Percentiles rank a stretch among this genome's conserved stretches.
Evolutionary conservation across 176 grass and related monocot species (phyloP).

Genomic region (Tillandsia fasciculata): DNA sequence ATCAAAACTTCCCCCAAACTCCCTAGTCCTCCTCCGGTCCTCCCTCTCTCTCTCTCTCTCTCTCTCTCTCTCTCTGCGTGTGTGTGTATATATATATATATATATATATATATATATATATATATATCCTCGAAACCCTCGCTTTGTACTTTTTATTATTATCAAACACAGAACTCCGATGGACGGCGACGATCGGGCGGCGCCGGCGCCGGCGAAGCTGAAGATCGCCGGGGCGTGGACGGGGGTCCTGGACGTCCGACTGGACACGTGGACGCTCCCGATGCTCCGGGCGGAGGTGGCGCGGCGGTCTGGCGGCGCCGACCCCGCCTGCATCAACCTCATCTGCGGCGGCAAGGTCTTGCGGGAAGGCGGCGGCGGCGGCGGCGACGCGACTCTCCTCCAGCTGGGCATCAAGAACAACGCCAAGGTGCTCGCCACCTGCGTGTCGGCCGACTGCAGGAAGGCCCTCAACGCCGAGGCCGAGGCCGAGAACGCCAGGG

Average conservation of each 20-base stretch:
- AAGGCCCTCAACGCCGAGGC: conserved; percentile 50
- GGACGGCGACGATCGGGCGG: conserved; percentile 12
- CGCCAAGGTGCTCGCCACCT: conserved; percentile 66
- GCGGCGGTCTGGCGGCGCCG: conserved; percentile 37
- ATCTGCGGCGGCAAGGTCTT: conserved; percentile 86
- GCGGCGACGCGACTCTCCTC: conserved; percentile 19
- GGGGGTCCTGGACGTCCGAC: conserved; percentile 50
- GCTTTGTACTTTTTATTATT: neutral
- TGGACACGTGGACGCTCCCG: conserved; percentile 62
- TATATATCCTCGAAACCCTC: neutral
- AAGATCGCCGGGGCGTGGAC: conserved; percentile 68
- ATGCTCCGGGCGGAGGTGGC: conserved; percentile 90
- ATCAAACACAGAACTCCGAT: conserved; percentile 7
- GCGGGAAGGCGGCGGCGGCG: conserved; percentile 25
- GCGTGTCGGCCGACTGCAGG: conserved; percentile 41
- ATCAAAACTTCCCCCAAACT: too few relatives aligned
- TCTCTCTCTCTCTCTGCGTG: too few relatives aligned
- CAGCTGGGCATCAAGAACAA: conserved; percentile 63
- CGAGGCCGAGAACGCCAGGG: conserved; percentile 13
- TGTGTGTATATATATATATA: too few relatives aligned
- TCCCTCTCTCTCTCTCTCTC: too few relatives aligned
- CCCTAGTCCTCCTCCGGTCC: too few relatives aligned
- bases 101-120: too few relatives aligned
- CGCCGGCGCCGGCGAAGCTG: conserved; percentile 25
- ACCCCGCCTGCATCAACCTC: conserved; percentile 52